Conservation (phyloP, 345 rosid genomes). For the Psidium friedrichsthalianum region DNA sequence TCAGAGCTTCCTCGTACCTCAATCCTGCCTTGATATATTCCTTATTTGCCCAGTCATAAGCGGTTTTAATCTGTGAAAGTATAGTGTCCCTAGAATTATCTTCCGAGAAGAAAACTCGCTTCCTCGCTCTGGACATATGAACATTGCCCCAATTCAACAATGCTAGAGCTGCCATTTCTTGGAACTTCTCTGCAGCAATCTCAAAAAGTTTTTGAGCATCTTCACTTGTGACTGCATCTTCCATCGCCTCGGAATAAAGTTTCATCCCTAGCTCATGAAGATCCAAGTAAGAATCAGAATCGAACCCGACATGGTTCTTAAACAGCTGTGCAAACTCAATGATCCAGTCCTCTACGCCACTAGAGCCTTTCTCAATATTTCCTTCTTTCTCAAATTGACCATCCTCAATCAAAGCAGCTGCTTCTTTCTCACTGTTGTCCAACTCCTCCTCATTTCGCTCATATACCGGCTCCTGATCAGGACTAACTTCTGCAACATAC, state of each 20-base stretch:
- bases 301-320: slow-evolving; percentile 91
- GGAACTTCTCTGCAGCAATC: slow-evolving; percentile 82
- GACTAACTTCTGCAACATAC: slow-evolving; percentile 60
- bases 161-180: slow-evolving; percentile 95
- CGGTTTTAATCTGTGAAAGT: slow-evolving; percentile 37
- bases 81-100: slow-evolving; percentile 55
- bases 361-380: slow-evolving; percentile 26
- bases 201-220: slow-evolving; percentile 85
- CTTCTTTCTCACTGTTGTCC: slow-evolving; percentile 13
- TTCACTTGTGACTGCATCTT: slow-evolving; percentile 69
- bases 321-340: slow-evolving; percentile 81
- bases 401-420: slow-evolving; percentile 23
- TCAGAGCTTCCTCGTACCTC: slow-evolving; percentile 73
- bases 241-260: slow-evolving; percentile 90
- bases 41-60: slow-evolving; percentile 62
- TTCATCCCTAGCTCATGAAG: slow-evolving; percentile 95
- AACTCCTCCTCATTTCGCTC: slow-evolving; percentile 34
- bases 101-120: slow-evolving; percentile 51
- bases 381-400: slow-evolving; percentile 27
- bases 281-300: slow-evolving; percentile 87
- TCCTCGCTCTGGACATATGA: slow-evolving; percentile 86
- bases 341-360: slow-evolving; percentile 71
- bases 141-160: slow-evolving; percentile 96
- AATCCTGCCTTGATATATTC: slow-evolving; percentile 67
- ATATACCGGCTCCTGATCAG: slow-evolving; percentile 81